Percentiles rank a stretch among this genome's conserved stretches.
Evolutionary conservation across 352 stramenopile genomes (phyloP).

Genomic region (Paralagenidium karlingii): DNA sequence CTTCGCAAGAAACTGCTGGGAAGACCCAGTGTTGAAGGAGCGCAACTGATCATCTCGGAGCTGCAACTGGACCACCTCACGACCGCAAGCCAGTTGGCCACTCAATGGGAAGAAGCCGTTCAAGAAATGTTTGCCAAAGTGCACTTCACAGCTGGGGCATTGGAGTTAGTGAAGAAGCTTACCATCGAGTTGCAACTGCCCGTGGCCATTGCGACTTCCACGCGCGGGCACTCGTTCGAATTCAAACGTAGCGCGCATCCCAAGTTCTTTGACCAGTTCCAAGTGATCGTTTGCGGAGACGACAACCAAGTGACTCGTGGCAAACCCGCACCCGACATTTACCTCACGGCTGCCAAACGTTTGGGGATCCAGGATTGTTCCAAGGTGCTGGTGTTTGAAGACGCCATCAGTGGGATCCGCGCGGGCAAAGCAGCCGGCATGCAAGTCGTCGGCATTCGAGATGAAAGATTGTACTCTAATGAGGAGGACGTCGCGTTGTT

Average conservation of each 20-base stretch:
- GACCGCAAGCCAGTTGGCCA: conserved; percentile 35
- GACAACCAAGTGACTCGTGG: conserved; percentile 46
- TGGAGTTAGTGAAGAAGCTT: conserved; percentile 32
- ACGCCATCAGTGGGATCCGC: conserved; percentile 53
- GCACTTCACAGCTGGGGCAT: conserved; percentile 32
- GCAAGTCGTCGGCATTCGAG: conserved; percentile 56
- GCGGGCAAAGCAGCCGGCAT: conserved; percentile 50
- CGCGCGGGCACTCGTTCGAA: too few relatives aligned
- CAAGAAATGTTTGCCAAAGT: conserved; percentile 36
- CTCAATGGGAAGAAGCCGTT: conserved; percentile 50
- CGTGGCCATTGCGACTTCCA: too few relatives aligned
- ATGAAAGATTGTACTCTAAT: conserved; percentile 48
- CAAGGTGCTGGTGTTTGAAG: conserved; percentile 78
- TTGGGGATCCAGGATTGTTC: too few relatives aligned
- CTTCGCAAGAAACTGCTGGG: conserved; percentile 71
- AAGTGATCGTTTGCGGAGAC: conserved; percentile 64
- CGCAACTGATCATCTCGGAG: conserved; percentile 49
- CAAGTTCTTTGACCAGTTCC: too few relatives aligned
- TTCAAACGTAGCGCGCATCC: too few relatives aligned
- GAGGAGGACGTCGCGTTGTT: conserved; percentile 19
- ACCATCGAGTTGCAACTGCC: too few relatives aligned
- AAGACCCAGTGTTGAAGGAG: conserved; percentile 52
- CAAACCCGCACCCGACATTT: conserved; percentile 76
- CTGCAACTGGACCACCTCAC: conserved; percentile 20
- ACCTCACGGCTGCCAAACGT: conserved; percentile 40